phyloP scores from a whole-genome alignment of 2,329 filamentous ascomycete genomes.

The Fusarium compactum region DNA sequence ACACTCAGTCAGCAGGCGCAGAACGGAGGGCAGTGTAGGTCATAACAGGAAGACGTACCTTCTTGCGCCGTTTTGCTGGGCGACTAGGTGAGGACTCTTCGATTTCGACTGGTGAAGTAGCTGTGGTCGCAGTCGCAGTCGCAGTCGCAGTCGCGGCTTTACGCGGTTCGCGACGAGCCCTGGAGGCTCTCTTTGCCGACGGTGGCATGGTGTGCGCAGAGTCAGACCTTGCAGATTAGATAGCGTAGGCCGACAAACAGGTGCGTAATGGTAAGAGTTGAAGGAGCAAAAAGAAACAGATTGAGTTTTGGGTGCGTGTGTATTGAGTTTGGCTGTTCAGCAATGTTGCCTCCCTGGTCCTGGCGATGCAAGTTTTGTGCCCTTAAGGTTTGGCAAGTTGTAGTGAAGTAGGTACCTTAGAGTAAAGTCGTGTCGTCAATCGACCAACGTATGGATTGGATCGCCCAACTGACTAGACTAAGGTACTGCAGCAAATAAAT shows the following conservation, averaged over 20 bases:
- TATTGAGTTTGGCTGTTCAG: background rate
- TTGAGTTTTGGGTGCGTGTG: background rate
- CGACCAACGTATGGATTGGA: slow-evolving; percentile 27
- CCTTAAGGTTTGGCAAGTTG: slow-evolving; percentile 25
- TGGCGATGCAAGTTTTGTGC: slow-evolving; percentile 9
- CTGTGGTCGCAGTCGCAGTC: slow-evolving; percentile 50
- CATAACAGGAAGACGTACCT: slow-evolving; percentile 55
- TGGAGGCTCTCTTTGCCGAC: slow-evolving; percentile 54
- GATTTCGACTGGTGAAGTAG: slow-evolving; percentile 53
- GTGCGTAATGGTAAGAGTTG: slow-evolving; percentile 2
- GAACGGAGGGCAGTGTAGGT: background rate
- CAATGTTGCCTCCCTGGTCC: slow-evolving; percentile 11
- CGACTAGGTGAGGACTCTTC: slow-evolving; percentile 70
- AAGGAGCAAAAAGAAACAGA: slow-evolving; percentile 4
- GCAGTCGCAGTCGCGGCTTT: slow-evolving; percentile 51
- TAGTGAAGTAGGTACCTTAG: slow-evolving; percentile 24
- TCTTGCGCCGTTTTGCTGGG: slow-evolving; percentile 74
- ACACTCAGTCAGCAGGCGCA: slow-evolving; percentile 29
- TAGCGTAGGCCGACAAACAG: background rate
- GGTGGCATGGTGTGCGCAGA: slow-evolving; percentile 51
- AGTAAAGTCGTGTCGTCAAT: slow-evolving; percentile 44
- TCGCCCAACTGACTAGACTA: slow-evolving; percentile 11
- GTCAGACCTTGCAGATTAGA: slow-evolving; percentile 19
- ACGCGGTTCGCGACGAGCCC: slow-evolving; percentile 55
- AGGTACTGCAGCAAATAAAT: slow-evolving; percentile 41